Evolutionary conservation across 2,329 filamentous ascomycete species (phyloP).

Genomic region (Elsinoe fawcettii): DNA sequence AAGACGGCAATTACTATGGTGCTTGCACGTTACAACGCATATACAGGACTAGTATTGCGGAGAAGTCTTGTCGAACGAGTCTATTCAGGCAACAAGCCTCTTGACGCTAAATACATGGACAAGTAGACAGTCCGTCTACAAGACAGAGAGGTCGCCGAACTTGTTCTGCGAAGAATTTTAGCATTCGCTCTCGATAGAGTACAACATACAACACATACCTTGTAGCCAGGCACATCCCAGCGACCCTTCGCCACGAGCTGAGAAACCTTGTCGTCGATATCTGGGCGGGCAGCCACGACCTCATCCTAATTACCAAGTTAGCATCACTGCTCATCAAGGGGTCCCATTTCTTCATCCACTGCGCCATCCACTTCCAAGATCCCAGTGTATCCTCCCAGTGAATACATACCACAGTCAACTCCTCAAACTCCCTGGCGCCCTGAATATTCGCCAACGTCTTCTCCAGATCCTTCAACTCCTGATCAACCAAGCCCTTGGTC

Average conservation of each 20-base stretch:
- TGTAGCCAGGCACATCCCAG: slow-evolving; percentile 98
- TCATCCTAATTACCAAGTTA: slow-evolving; percentile 60
- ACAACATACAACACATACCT: slow-evolving; percentile 54
- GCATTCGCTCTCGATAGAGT: slow-evolving; percentile 22
- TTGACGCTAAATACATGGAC: slow-evolving; percentile 15
- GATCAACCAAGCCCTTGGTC: slow-evolving; percentile 92
- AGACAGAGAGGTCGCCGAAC: slow-evolving; percentile 92
- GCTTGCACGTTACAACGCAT: background rate
- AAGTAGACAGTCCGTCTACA: slow-evolving; percentile 54
- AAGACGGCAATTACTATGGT: too few species aligned
- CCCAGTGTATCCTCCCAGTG: background rate
- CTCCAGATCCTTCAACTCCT: slow-evolving; percentile 86
- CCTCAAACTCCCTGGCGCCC: slow-evolving; percentile 88
- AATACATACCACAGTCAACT: slow-evolving; percentile 86
- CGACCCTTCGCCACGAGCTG: slow-evolving; percentile 95
- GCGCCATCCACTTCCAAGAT: background rate
- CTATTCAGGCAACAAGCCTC: slow-evolving; percentile 12
- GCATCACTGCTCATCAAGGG: slow-evolving; percentile 9
- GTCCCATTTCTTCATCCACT: background rate
- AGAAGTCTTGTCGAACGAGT: background rate
- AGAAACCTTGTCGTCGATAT: slow-evolving; percentile 93
- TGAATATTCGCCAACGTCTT: slow-evolving; percentile 97
- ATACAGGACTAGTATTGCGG: too few species aligned
- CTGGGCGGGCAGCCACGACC: slow-evolving; percentile 84
- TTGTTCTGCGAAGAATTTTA: slow-evolving; percentile 68